Base-by-base conservation (phyloP, 139 green algal species). In the Marvania coccoides region DNA sequence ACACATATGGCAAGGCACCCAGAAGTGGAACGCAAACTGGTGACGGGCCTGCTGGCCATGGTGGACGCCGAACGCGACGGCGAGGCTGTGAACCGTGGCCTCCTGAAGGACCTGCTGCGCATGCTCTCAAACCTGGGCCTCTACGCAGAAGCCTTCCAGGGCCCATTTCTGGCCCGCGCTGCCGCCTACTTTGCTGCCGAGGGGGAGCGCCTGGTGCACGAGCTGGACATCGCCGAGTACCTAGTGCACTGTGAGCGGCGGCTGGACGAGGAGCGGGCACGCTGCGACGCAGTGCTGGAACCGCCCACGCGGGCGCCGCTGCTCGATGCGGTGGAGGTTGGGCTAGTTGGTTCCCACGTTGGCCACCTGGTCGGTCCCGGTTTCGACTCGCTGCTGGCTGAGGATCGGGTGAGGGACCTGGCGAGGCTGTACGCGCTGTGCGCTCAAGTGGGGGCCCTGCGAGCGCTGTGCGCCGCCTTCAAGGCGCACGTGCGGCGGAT, bases 161-260 rank as follows among this genome's bases (percentile, higher is more conserved):
- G 40, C 7, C 70, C 67, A 3, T 78, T 89, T 55, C 79, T 91
- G 67, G 68, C 79, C 40, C 55, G 24, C 28, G 36, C 81, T 0
- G 33, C 3, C 1, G 19, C 72, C 23, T 88, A 72, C 51, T 95
- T 93, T 69, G 60, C 47, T 6, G 54, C 71, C 1, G 93, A 98
- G 70, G 83, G 85, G 26, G 58, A 65, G 42, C 36, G 71, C 23
- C 72, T 85, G 29, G 12, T 12, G 19, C 46, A 64, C 42, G 67
- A 88, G 54, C 69, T 80, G 6, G 83, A 90, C 35, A 74, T 95
- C 19, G 74, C 88, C 2, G 87, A 86, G 10, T 98, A 98, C 76
- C 76, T 98, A n/a, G 37, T 79, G 46, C 88, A 96, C 76, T 87
- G 77, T 38, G 92, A 98, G 85, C 69, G 56, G n/a, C 83, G 94